Evolutionary conservation across 1,284 basidiomycete genomes (phyloP).

Genomic region (Tilletiopsis washingtonensis): DNA sequence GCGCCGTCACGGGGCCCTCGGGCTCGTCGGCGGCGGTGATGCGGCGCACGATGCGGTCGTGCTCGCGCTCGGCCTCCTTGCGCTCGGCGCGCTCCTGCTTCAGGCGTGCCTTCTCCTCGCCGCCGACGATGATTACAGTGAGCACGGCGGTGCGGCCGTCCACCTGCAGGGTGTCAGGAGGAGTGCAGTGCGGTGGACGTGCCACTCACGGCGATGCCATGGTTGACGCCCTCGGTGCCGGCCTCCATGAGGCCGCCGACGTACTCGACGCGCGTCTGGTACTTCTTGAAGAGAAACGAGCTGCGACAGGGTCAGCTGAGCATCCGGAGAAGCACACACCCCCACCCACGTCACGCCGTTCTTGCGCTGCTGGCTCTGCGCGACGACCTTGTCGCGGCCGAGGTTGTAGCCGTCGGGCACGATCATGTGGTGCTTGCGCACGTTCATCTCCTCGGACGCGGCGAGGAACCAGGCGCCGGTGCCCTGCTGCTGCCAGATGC

Average conservation of each 20-base stretch:
- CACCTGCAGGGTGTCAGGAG: constrained; percentile 4
- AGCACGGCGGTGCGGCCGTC: constrained; percentile 33
- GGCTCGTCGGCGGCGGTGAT: too few species aligned
- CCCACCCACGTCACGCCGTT: constrained; percentile 31
- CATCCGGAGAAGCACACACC: constrained; percentile 43
- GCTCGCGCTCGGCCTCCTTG: not conserved
- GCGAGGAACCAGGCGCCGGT: constrained; percentile 48
- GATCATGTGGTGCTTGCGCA: constrained; percentile 41
- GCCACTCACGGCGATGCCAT: constrained; percentile 38
- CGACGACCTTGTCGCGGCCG: constrained; percentile 42
- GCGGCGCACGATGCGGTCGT: not conserved
- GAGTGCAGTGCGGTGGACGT: too few species aligned
- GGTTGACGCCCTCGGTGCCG: constrained; percentile 54
- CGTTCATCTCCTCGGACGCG: constrained; percentile 41
- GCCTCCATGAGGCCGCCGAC: constrained; percentile 55
- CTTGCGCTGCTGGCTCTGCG: constrained; percentile 10
- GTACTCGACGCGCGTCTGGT: constrained; percentile 53
- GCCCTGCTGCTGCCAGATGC: constrained; percentile 30
- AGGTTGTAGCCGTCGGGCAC: constrained; percentile 45
- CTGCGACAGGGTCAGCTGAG: constrained; percentile 27
- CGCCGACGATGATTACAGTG: constrained; percentile 15
- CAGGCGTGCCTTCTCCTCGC: constrained; percentile 1
- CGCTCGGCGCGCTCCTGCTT: not conserved
- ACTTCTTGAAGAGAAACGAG: constrained; percentile 17
- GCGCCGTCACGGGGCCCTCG: too few species aligned